phyloP scores from a whole-genome alignment of 2,329 filamentous ascomycete species.

The Venturia asperata region DNA sequence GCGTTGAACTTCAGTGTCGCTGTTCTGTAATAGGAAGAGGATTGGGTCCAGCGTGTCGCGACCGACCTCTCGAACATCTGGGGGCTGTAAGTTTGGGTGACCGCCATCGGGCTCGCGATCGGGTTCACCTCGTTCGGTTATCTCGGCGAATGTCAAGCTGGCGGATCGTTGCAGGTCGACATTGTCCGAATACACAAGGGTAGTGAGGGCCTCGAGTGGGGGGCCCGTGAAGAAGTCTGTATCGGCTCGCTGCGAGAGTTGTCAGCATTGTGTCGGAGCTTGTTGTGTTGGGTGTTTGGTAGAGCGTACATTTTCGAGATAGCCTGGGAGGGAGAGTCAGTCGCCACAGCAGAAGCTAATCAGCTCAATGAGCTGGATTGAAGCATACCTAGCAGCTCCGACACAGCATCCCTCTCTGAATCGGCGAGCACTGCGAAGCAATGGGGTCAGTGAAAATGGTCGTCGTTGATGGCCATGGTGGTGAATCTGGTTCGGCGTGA shows the following conservation, averaged over 20 bases:
- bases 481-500: not conserved
- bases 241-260: conserved; percentile 65
- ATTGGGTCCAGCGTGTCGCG: conserved; percentile 93
- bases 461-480: not conserved
- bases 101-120: not conserved
- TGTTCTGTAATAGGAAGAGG: conserved; percentile 85
- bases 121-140: conserved; percentile 85
- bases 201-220: conserved; percentile 86
- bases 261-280: conserved; percentile 18
- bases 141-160: conserved; percentile 96
- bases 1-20: conserved; percentile 93
- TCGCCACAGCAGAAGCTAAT: not conserved
- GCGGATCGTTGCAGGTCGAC: conserved; percentile 96
- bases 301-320: conserved; percentile 79
- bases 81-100: conserved; percentile 16
- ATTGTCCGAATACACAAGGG: conserved; percentile 96
- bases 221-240: conserved; percentile 98
- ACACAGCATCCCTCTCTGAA: conserved; percentile 92
- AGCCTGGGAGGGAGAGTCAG: conserved; percentile 45
- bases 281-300: conserved; percentile 22
- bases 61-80: conserved; percentile 95
- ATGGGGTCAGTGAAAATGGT: conserved; percentile 41
- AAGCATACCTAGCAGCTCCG: conserved; percentile 60
- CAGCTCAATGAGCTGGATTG: not conserved
- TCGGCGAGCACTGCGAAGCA: conserved; percentile 64